phyloP scores from a whole-genome alignment of 306 rosid genomes.

The Pueraria montana region DNA sequence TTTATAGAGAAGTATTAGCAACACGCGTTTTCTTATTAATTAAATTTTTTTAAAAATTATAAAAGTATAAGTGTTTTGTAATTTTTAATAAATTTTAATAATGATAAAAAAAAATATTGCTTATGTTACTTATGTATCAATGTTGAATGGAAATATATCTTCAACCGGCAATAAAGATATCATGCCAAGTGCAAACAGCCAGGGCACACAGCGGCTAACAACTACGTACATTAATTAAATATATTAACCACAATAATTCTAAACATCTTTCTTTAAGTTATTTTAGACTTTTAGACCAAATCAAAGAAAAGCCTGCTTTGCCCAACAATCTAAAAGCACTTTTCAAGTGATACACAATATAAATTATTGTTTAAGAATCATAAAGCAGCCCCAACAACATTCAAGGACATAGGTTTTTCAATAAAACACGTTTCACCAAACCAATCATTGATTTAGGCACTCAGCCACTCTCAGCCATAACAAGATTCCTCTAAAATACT shows the following conservation, averaged over 20 bases:
- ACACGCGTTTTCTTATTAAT: no score
- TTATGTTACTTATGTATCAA: background rate
- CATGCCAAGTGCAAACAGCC: background rate
- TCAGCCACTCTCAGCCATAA: constrained; percentile 43
- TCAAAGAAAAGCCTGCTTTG: constrained; percentile 24
- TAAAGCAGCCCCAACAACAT: constrained; percentile 41
- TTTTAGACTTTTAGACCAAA: constrained; percentile 27
- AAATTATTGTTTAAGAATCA: constrained; percentile 12
- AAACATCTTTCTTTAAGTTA: no score
- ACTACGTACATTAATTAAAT: constrained; percentile 7
- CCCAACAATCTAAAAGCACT: constrained; percentile 28
- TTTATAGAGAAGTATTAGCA: background rate
- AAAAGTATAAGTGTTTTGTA: no score
- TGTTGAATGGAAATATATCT: constrained; percentile 3
- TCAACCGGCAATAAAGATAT: background rate
- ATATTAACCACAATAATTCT: constrained; percentile 18
- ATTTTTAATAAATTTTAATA: background rate
- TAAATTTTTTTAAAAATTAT: no score
- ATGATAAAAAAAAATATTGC: background rate
- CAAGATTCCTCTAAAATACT: constrained; percentile 39
- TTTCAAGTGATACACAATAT: background rate
- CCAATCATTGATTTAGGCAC: constrained; percentile 60
- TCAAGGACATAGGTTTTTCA: constrained; percentile 31
- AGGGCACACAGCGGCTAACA: constrained; percentile 2
- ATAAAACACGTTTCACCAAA: constrained; percentile 31